These are phyloP conservation scores for Sodiomyces alkalinus DNA, from an alignment of 2,329 filamentous ascomycete species.

Conservation along the genomic window DNA sequence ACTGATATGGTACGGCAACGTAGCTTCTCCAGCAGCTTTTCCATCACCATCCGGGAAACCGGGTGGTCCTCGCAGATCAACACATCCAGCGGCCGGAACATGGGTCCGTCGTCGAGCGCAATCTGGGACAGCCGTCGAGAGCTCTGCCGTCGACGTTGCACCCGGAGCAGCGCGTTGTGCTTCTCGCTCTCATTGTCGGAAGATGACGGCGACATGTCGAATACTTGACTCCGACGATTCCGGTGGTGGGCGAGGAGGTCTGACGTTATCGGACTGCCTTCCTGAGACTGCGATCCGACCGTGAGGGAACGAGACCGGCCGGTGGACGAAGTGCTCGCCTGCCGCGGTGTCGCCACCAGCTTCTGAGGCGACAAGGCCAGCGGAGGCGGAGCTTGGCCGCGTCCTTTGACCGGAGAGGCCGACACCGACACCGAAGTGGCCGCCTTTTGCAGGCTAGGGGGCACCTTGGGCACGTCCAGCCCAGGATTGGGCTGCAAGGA, in stretches of 20 bases:
- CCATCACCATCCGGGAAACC: constrained; percentile 96
- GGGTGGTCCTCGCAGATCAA: constrained; percentile 97
- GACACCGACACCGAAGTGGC: constrained; percentile 29
- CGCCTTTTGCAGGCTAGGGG: constrained; percentile 44
- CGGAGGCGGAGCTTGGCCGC: constrained; percentile 31
- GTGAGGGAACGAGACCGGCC: constrained; percentile 75
- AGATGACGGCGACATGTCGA: constrained; percentile 92
- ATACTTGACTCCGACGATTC: constrained; percentile 84
- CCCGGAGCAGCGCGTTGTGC: constrained; percentile 76
- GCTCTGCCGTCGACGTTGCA: constrained; percentile 87
- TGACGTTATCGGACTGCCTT: constrained; percentile 60
- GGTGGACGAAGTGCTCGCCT: constrained; percentile 44
- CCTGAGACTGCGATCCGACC: constrained; percentile 88
- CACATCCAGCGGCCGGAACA: constrained; percentile 82
- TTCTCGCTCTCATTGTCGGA: constrained; percentile 95
- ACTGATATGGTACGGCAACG: constrained; percentile 89
- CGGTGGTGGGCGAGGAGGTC: constrained; percentile 61
- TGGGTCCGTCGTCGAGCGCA: constrained; percentile 66
- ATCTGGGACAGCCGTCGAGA: constrained; percentile 90
- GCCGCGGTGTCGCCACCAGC: constrained; percentile 41
- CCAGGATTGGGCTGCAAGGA: constrained; percentile 56
- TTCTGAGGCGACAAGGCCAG: constrained; percentile 50
- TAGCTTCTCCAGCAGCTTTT: constrained; percentile 87
- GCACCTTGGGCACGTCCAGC: constrained; percentile 55
- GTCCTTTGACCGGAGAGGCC: constrained; percentile 41